These are phyloP conservation scores for Paspalum vaginatum DNA, from an alignment of 176 grass and related monocot species.

Conservation along the genomic window DNA sequence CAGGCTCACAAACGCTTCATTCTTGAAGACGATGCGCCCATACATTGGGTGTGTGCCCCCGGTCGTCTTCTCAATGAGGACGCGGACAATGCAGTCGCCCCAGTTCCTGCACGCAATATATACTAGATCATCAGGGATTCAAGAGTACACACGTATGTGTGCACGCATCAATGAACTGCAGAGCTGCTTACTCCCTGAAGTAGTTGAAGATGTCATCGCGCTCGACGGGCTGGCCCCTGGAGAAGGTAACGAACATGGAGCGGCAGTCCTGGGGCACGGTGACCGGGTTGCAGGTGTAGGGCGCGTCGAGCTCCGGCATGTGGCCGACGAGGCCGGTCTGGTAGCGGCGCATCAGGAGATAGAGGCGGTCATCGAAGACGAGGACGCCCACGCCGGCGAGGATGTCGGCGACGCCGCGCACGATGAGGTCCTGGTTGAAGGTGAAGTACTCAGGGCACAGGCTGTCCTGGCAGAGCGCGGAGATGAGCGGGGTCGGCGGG, in stretches of 20 bases:
- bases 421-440: conserved; percentile 55
- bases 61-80: conserved; percentile 46
- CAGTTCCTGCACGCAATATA: too few relatives aligned
- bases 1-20: conserved; percentile 26
- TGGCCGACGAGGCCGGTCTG: conserved; percentile 5
- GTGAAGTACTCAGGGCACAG: conserved; percentile 54
- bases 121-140: too few relatives aligned
- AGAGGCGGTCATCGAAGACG: conserved; percentile 63
- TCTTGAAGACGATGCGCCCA: conserved; percentile 49
- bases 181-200: conserved; percentile 27
- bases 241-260: conserved; percentile 81
- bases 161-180: too few relatives aligned
- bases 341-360: conserved; percentile 24
- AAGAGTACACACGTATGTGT: too few relatives aligned
- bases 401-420: conserved; percentile 36
- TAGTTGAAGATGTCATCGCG: conserved; percentile 61
- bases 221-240: conserved; percentile 48
- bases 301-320: conserved; percentile 24
- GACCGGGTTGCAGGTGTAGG: background rate
- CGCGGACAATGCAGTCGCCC: conserved; percentile 42
- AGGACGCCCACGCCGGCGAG: conserved; percentile 47
- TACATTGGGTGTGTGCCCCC: conserved; percentile 24
- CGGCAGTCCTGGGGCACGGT: conserved; percentile 47
- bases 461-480: conserved; percentile 9
- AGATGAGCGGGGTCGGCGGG: conserved; percentile 49